Evolutionary conservation across 495 filamentous ascomycete species (phyloP), one percentile per base, ranked within the genome.

Genomic region (Entonaema liquescens): DNA sequence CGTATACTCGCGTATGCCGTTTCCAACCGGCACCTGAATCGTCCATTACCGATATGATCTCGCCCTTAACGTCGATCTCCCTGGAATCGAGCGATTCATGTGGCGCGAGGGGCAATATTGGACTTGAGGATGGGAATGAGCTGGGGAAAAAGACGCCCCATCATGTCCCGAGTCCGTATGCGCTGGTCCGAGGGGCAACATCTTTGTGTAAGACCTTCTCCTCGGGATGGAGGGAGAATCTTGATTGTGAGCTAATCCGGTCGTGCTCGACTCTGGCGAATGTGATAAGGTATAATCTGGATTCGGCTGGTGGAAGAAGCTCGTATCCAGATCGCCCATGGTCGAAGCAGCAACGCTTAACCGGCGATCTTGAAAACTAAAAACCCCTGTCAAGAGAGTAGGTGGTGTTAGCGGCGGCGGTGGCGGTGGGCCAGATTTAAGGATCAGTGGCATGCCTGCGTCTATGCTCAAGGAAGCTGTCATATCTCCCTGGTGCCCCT

Each of bases 1-100:
- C 82, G 55, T 85, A 84, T 25, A 85, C 83, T 5, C 83, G 78
- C 8, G 83, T 85, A 61, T 85, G 83, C 28, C 83, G 78, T 67
- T 79, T 81, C 83, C 83, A 85, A 13, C 77, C 80, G 33, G 81
- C 77, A 1, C 82, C 83, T 26, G 79, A 72, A 40, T 77, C 79
- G 67, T 84, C 79, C 71, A 79, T 74, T 21, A 83, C 80, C 36
- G 80, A 81, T 12, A 83, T 70, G 62, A 83, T 82, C 61, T 84
- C 82, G 26, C 79, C 82, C 23, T 80, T 76, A 0, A 84, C 65
- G 28, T 82, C 79, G 26, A 80, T 77, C 56, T 81, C 79, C 2
- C 74, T 68, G n/a, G 68, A 59, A n/a, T 74, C 70, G 8, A 77
- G 63, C 55, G 71, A 73, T 15, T 71, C 68, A 33, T 77, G 75